Evolutionary conservation across 257 asterid genomes (phyloP).

Genomic region (Przewalskia tangutica): DNA sequence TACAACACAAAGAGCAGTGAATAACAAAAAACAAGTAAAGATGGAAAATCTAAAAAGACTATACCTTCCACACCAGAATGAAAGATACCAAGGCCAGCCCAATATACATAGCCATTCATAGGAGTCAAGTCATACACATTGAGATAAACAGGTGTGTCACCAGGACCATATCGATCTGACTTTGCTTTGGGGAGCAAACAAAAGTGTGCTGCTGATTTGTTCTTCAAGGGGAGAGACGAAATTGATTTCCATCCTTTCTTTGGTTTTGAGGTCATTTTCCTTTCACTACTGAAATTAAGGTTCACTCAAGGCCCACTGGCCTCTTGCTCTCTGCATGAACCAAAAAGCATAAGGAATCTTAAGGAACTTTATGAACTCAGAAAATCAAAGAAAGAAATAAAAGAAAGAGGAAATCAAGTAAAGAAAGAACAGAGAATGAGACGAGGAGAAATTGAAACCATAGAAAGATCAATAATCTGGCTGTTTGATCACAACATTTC

Average conservation of each 20-base stretch:
- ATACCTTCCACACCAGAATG: constrained; percentile 94
- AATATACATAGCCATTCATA: constrained; percentile 75
- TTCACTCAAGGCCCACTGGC: constrained; percentile 27
- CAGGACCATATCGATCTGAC: constrained; percentile 43
- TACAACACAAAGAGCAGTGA: neutral
- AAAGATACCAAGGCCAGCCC: constrained; percentile 96
- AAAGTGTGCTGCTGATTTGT: constrained; percentile 61
- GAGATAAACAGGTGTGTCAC: constrained; percentile 66
- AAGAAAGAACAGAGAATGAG: neutral
- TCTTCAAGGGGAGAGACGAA: constrained; percentile 42
- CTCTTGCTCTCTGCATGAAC: constrained; percentile 35
- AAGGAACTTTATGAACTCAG: neutral
- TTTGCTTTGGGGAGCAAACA: constrained; percentile 76
- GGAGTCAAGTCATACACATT: constrained; percentile 92
- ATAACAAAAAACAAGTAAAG: neutral
- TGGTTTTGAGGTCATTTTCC: constrained; percentile 53
- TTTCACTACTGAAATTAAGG: constrained; percentile 16
- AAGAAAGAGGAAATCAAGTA: neutral
- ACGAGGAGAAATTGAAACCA: neutral
- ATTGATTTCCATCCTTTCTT: constrained; percentile 78
- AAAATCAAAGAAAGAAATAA: neutral
- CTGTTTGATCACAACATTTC: neutral
- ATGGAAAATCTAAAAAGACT: neutral
- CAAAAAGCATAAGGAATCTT: neutral
- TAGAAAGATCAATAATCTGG: neutral